Base-by-base conservation (phyloP, 2,329 filamentous ascomycete species). In the Colletotrichum sp. region DNA sequence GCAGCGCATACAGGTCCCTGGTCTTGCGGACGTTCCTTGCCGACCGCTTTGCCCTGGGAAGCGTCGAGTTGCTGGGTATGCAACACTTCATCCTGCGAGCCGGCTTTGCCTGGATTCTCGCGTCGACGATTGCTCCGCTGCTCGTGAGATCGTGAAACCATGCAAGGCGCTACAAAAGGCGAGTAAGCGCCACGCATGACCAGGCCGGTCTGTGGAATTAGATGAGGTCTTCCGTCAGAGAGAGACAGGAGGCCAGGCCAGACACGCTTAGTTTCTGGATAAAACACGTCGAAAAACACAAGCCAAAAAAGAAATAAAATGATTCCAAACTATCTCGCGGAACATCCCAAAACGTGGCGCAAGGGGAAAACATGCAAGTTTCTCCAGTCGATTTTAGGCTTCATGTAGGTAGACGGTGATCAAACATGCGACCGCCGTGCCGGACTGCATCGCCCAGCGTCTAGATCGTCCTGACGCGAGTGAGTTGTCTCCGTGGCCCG, bases 11-110 rank as follows among this genome's bases (percentile, higher is more conserved):
- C 75, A 78, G 83, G 36, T 76, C 79, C 5, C 78, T 84, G 3
- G 82, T 89, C 10, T 68, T 86, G 66, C 84, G 81, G 66, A 77
- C 89, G 18, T 87, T 91, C 56, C 64, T 89, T 16, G 87, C 88
- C 7, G 85, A 89, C 65, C 81, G 82, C 18, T 76, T 86, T 12
- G 81, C 86, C 8, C 77, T 86, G 28, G 86, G 88, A 4, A 84
- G 78, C 36, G 74, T 82, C 22, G 78, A 80, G 32, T 65, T 87
- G 25, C 76, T 87, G 10, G 79, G 80, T 66, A 66, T 82, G 8
- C 78, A 84, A 71, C 78, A 82, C 48, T 71, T 87, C 12, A n/a
- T 83, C 32, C 48, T 84, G 34, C 84, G 83, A 71, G 77, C 79
- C 10, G 79, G 80, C 27, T 64, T 84, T 25, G 84, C 82, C 32